These are phyloP conservation scores for Russula sp. DNA, from an alignment of 768 basidiomycete species.

Conservation along the genomic window DNA sequence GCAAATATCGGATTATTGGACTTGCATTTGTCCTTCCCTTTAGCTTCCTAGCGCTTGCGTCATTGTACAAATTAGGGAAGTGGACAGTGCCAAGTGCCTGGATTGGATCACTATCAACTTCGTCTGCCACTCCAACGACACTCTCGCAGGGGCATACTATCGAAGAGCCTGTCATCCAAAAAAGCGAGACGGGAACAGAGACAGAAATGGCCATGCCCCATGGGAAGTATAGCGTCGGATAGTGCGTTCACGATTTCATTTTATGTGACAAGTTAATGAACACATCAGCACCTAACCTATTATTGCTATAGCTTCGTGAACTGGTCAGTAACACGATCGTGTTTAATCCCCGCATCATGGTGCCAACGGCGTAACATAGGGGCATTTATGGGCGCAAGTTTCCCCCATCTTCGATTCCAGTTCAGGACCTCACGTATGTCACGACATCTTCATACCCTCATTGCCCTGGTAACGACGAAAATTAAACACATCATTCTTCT, in stretches of 20 bases:
- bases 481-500: conserved; percentile 6
- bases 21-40: conserved; percentile 7
- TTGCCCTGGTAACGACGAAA: conserved; percentile 9
- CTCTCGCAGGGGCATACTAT: neutral
- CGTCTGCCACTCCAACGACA: neutral
- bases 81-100: conserved; percentile 15
- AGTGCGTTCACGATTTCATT: conserved; percentile 44
- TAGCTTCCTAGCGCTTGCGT: conserved; percentile 13
- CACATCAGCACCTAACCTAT: conserved; percentile 3
- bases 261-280: conserved; percentile 12
- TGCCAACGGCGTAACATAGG: conserved; percentile 39
- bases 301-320: conserved; percentile 57
- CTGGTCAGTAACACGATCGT: conserved; percentile 41
- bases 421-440: conserved; percentile 75
- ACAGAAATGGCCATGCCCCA: conserved; percentile 32
- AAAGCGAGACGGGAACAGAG: conserved; percentile 21
- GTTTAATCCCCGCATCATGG: conserved; percentile 2
- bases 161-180: neutral
- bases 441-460: conserved; percentile 2
- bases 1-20: conserved; percentile 8
- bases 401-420: conserved; percentile 80
- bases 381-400: conserved; percentile 94
- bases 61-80: conserved; percentile 17
- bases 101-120: neutral
- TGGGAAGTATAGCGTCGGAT: conserved; percentile 71